Conservation (phyloP, 192 early-diverging fungal species). For the Linderina pennispora region DNA sequence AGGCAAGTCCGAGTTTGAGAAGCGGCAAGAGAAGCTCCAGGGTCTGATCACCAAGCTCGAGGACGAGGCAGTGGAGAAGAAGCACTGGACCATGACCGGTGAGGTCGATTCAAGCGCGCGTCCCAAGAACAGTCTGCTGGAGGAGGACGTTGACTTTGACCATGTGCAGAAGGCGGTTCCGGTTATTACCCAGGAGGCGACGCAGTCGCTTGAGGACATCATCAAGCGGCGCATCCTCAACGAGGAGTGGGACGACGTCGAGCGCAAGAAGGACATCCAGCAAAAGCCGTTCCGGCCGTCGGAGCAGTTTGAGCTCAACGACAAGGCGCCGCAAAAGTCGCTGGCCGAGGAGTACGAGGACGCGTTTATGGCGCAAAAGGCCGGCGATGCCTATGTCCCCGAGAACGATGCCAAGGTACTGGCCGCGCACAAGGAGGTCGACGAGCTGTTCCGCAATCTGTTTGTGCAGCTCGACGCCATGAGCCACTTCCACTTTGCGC, state of each 20-base stretch:
- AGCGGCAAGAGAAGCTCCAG: slow-evolving; percentile 61
- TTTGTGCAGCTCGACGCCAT: slow-evolving; percentile 86
- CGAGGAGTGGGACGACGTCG: slow-evolving; percentile 88
- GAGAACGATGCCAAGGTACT: slow-evolving; percentile 68
- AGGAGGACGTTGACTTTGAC: slow-evolving; percentile 91
- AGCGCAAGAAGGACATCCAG: slow-evolving; percentile 76
- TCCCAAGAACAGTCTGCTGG: slow-evolving; percentile 89
- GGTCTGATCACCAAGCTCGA: slow-evolving; percentile 80
- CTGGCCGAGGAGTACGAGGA: slow-evolving; percentile 90
- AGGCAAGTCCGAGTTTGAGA: slow-evolving; percentile 71
- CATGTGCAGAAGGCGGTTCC: slow-evolving; percentile 88
- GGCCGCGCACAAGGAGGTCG: slow-evolving; percentile 81
- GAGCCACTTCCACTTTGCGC: slow-evolving; percentile 91
- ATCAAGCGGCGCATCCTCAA: slow-evolving; percentile 92
- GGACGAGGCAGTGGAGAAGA: slow-evolving; percentile 70
- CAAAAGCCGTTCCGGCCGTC: slow-evolving; percentile 65
- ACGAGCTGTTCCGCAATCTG: slow-evolving; percentile 66
- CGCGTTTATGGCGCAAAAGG: slow-evolving; percentile 69
- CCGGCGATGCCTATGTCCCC: slow-evolving; percentile 34
- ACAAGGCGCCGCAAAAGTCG: slow-evolving; percentile 81
- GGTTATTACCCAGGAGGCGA: slow-evolving; percentile 87
- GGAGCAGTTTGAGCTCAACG: slow-evolving; percentile 71
- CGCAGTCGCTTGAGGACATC: slow-evolving; percentile 81
- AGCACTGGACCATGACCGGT: slow-evolving; percentile 88
- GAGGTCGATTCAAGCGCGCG: slow-evolving; percentile 76